Evolutionary conservation across 495 filamentous ascomycete genomes (phyloP), one percentile per base, ranked within the genome.

Genomic region (Neurospora sp.): DNA sequence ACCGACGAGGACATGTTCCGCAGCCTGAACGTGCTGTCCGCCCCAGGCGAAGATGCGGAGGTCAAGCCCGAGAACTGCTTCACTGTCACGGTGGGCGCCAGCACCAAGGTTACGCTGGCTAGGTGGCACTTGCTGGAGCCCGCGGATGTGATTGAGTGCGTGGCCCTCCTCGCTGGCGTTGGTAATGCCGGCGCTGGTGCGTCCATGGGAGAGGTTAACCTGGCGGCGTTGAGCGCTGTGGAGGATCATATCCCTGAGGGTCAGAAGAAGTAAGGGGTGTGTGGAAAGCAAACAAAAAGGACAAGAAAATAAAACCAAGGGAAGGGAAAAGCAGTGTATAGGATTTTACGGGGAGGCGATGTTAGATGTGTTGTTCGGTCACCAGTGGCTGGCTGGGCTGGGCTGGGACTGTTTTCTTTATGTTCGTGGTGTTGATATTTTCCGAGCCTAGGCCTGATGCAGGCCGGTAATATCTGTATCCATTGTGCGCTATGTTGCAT

Each of bases 1-100:
- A 98, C 96, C 13, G 96, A 99, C 81, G 96, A 99, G 87, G 96
- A 96, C 92, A 89, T 84, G 88, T 89, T 89, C 87, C 89, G 90
- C 62, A 89, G 90, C 3, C 85, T 93, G 19, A 87, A 88, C 71
- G 87, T 85, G 36, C 86, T 88, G 36, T 83, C 81, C 37, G 79
- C 74, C 3, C 75, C 78, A 13, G n/a, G 48, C 3, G 80, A 79
- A 6, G 80, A 84, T 4, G 84, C 88, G 2, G 77, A 85, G 73
- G 71, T 86, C 8, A 80, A 80, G 34, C 84, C 78, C 7, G 79
- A 90, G 31, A 87, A 93, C 77, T 87, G 94, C 71, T 98, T 96
- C 82, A 90, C 92, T 17, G 92, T 96, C 36, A 96, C 93, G 5
- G 92, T 98, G 31, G 95, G 95, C 24, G 90, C 93, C 5, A 92